Evolutionary conservation across 2,329 filamentous ascomycete species (phyloP).

Genomic region (Coniosporium tulheliwenetii): DNA sequence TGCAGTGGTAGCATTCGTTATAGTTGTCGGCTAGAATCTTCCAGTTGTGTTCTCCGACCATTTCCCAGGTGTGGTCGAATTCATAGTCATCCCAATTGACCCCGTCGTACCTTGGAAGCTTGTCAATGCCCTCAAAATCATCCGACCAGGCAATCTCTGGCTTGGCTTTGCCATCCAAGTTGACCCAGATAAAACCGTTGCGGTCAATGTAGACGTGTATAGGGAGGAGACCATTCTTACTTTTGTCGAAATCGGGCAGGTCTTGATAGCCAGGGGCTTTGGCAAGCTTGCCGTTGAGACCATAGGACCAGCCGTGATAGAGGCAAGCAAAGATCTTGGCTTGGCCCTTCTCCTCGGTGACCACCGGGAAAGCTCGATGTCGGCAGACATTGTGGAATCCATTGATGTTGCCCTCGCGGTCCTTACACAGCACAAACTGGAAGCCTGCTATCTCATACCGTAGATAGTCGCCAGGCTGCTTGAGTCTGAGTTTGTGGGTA

Average conservation of each 20-base stretch:
- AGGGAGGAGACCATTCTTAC: constrained; percentile 38
- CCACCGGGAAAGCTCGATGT: constrained; percentile 44
- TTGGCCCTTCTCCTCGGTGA: constrained; percentile 33
- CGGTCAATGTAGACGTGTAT: constrained; percentile 38
- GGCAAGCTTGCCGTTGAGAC: constrained; percentile 38
- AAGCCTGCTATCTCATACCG: constrained; percentile 40
- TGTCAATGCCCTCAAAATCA: constrained; percentile 33
- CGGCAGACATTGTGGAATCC: constrained; percentile 49
- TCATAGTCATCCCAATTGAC: constrained; percentile 38
- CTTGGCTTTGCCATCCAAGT: constrained; percentile 32
- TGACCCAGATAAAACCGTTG: constrained; percentile 43
- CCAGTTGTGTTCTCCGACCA: constrained; percentile 44
- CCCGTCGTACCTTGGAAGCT: constrained; percentile 26
- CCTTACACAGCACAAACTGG: constrained; percentile 36
- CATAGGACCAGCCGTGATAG: constrained; percentile 50
- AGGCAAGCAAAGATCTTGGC: constrained; percentile 40
- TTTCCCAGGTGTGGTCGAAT: constrained; percentile 42
- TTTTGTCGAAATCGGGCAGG: constrained; percentile 39
- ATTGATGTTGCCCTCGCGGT: constrained; percentile 36
- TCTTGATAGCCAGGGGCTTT: constrained; percentile 45
- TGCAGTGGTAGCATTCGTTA: constrained; percentile 52
- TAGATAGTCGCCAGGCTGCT: constrained; percentile 40
- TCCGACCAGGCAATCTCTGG: constrained; percentile 36
- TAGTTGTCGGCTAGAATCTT: constrained; percentile 48
- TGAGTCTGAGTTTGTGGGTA: constrained; percentile 35